Evolutionary conservation across 1,139 yeast species (phyloP), one percentile per base, ranked within the genome.

Genomic region (Geotrichum candidum): DNA sequence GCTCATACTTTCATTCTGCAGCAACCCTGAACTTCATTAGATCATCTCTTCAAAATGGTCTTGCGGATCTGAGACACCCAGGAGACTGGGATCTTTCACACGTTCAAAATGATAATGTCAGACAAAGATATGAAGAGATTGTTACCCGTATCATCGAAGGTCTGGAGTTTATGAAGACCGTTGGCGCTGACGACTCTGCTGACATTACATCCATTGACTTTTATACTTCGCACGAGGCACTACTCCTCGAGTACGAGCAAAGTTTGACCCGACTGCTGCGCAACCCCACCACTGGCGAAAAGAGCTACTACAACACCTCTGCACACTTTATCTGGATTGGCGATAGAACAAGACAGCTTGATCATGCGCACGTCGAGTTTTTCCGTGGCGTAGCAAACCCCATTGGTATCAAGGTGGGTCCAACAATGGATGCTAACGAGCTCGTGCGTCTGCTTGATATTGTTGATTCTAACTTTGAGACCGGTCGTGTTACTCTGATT

Each of bases 281-380:
- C 15, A 71, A 67, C 45, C 69, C 73, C 2, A 63, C 58, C 31
- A 67, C 67, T 51, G 66, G 65, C 10, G 59, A 60, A 25, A 62
- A 66, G 52, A 70, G 70, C 35, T 77, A 74, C 74, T 78, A 75
- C 71, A 75, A 78, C 66, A 76, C 80, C 2, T 76, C 79, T 3
- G 77, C 80, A 1, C 81, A 78, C 61, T 78, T 78, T 66, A 70
- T 78, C 55, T 78, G 81, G 81, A 78, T 78, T 56, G 81, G 81
- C 18, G 81, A 78, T 65, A 72, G 81, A 38, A 78, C 81, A 1
- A 67, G 81, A 18, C 80, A 77, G 67, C 67, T 77, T 4, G 76
- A 77, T 57, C 79, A 81, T 18, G 81, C 81, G 5, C 81, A 78
- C 61, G 80, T 78, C 29, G 81, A 78, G 69, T 78, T 76, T 66